phyloP scores from a whole-genome alignment of 345 rosid genomes.

The Angophora floribunda region DNA sequence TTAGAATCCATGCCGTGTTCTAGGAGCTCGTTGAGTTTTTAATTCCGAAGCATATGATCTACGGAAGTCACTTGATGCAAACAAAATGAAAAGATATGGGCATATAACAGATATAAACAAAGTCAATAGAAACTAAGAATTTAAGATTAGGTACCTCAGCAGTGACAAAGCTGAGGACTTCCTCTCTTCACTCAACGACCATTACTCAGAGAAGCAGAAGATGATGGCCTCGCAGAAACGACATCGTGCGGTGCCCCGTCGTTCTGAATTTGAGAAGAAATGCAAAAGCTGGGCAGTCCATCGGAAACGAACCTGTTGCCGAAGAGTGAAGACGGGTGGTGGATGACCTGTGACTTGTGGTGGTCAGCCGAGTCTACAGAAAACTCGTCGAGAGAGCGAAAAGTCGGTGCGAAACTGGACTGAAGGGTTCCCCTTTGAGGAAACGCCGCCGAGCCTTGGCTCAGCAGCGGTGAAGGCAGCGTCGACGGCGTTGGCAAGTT shows the following conservation, averaged over 20 bases:
- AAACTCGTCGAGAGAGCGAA: conserved; percentile 52
- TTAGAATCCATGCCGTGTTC: neutral
- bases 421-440: conserved; percentile 82
- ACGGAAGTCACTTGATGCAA: neutral
- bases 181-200: conserved; percentile 9
- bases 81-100: neutral
- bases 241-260: conserved; percentile 31
- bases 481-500: conserved; percentile 8
- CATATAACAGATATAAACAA: neutral
- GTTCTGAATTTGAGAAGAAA: conserved; percentile 35
- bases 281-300: conserved; percentile 38
- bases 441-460: conserved; percentile 24
- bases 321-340: conserved; percentile 23
- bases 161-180: neutral
- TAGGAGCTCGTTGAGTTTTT: neutral
- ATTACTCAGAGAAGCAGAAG: conserved; percentile 33
- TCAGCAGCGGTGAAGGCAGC: conserved; percentile 14
- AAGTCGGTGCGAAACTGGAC: conserved; percentile 57
- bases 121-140: neutral
- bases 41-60: neutral
- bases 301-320: conserved; percentile 41
- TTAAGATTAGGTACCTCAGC: neutral
- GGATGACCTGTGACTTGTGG: conserved; percentile 8
- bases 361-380: conserved; percentile 23
- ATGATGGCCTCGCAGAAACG: conserved; percentile 24